These are phyloP conservation scores for Alternaria gansuensis DNA, from an alignment of 2,329 filamentous ascomycete species.

Conservation along the genomic window DNA sequence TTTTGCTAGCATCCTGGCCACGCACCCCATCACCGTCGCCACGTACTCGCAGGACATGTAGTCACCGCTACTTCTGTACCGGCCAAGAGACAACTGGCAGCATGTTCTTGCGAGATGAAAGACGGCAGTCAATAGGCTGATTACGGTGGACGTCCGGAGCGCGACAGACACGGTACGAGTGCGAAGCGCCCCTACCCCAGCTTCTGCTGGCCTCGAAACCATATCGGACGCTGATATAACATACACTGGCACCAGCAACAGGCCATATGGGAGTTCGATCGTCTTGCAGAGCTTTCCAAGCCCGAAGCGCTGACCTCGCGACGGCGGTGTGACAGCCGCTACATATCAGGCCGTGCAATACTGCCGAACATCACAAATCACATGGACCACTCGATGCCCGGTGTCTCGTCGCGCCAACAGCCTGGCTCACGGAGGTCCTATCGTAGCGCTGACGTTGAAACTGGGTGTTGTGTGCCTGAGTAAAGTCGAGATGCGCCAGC, in stretches of 20 bases:
- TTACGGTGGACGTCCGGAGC: neutral
- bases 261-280: constrained; percentile 1
- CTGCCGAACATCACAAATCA: constrained; percentile 1
- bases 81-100: neutral
- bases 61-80: constrained; percentile 6
- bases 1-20: constrained; percentile 1
- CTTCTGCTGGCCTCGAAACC: constrained; percentile 8
- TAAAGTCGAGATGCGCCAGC: neutral
- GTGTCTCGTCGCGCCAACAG: neutral
- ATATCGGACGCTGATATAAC: constrained; percentile 1
- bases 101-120: neutral
- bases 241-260: constrained; percentile 6
- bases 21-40: constrained; percentile 4
- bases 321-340: constrained; percentile 2
- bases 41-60: constrained; percentile 21
- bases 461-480: constrained; percentile 2
- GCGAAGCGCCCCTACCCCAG: constrained; percentile 8
- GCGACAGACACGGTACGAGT: constrained; percentile 7
- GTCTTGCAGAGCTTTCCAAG: constrained; percentile 1
- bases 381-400: neutral
- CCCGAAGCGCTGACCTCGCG: neutral
- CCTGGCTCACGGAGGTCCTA: neutral
- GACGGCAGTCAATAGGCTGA: neutral
- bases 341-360: constrained; percentile 6
- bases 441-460: neutral